Conservation (phyloP, 805 yeast genomes). For the Ogataea pignaliae region DNA sequence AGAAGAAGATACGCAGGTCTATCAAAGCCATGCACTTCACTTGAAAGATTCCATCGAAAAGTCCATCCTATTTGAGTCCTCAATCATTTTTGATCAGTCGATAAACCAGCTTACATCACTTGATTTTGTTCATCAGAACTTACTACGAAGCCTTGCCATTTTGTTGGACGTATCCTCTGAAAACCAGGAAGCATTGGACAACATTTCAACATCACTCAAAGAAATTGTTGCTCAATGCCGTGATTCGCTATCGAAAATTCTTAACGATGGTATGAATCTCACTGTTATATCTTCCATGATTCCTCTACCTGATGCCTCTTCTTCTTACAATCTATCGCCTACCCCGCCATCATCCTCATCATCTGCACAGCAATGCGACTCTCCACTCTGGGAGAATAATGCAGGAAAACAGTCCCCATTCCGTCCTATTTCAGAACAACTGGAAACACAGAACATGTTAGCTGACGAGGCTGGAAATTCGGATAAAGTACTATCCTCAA, state of each 20-base stretch:
- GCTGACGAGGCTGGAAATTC: background rate
- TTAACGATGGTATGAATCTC: constrained; percentile 12
- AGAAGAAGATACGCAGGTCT: constrained; percentile 37
- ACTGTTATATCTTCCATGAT: constrained; percentile 4
- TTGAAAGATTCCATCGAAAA: constrained; percentile 47
- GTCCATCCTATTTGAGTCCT: constrained; percentile 52
- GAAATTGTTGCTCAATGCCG: constrained; percentile 10
- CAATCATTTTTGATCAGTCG: constrained; percentile 50
- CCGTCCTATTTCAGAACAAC: constrained; percentile 1
- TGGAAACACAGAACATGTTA: background rate
- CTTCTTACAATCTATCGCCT: background rate
- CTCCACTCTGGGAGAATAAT: background rate
- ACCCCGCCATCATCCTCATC: constrained; percentile 1
- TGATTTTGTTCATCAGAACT: constrained; percentile 10
- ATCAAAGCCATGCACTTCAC: constrained; percentile 36
- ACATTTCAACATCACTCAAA: constrained; percentile 6
- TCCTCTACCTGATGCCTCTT: background rate
- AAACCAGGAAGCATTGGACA: constrained; percentile 11
- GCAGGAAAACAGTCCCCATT: constrained; percentile 2
- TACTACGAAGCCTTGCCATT: constrained; percentile 10
- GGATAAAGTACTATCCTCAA: background rate
- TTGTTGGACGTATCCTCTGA: constrained; percentile 14
- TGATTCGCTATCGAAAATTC: constrained; percentile 13
- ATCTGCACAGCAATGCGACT: background rate
- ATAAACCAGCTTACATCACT: constrained; percentile 20